phyloP scores from a whole-genome alignment of 805 yeast species.

The Maudiozyma pseudohumilis region DNA sequence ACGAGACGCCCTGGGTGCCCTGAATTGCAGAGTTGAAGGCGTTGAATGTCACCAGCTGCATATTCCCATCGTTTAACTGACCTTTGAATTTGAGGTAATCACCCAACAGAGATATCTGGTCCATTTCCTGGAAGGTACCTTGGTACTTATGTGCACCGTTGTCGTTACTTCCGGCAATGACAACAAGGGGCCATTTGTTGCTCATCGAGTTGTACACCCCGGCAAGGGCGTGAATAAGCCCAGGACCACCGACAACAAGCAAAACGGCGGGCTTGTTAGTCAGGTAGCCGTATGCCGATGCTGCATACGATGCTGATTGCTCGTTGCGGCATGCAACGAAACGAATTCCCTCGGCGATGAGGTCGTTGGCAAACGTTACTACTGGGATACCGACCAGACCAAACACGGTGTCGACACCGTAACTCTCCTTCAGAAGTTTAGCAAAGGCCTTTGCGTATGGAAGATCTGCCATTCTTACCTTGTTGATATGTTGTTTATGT shows the following conservation, averaged over 20 bases:
- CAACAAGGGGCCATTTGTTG: conserved; percentile 57
- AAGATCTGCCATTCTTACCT: no score
- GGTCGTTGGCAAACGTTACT: conserved; percentile 57
- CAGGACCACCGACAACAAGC: conserved; percentile 70
- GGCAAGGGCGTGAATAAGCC: conserved; percentile 55
- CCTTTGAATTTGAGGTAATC: conserved; percentile 45
- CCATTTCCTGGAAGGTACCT: conserved; percentile 67
- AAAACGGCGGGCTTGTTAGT: conserved; percentile 58
- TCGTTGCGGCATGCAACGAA: conserved; percentile 60
- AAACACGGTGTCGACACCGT: conserved; percentile 49
- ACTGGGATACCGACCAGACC: conserved; percentile 73
- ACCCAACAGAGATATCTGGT: conserved; percentile 44
- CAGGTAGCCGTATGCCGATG: conserved; percentile 58
- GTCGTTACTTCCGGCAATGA: conserved; percentile 51
- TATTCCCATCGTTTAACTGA: conserved; percentile 16
- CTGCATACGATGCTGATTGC: conserved; percentile 69
- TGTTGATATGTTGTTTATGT: not conserved
- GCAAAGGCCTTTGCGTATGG: conserved; percentile 32
- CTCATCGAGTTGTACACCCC: conserved; percentile 54
- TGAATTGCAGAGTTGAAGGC: conserved; percentile 17
- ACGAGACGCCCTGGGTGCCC: conserved; percentile 53
- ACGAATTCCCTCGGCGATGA: conserved; percentile 41
- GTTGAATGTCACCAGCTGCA: conserved; percentile 13
- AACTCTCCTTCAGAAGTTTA: conserved; percentile 29
- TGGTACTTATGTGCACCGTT: conserved; percentile 37